A percentile compares a stretch with the other conserved stretches of the same genome.
Evolutionary conservation across 169 alveolate species (phyloP).

Genomic region (Eimeria praecox): DNA sequence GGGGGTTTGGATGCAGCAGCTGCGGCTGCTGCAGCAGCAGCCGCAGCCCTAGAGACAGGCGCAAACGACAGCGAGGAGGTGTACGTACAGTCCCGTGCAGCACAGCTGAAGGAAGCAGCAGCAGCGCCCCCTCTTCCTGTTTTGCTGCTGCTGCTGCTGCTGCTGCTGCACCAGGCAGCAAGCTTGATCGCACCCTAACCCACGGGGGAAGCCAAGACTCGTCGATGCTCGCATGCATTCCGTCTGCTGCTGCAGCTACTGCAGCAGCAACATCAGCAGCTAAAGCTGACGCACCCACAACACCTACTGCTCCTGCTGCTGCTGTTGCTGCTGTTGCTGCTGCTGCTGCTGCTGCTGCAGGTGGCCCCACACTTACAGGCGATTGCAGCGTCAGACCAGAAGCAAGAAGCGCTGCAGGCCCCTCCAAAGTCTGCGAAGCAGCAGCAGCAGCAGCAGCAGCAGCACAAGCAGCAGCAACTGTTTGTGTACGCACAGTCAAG

Average conservation of each 20-base stretch:
- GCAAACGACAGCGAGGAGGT: conserved; percentile 1
- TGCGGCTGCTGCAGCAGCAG: conserved; percentile 28
- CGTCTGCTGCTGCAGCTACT: conserved; percentile 28
- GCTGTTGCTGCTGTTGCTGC: neutral
- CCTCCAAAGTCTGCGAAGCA: conserved; percentile 3
- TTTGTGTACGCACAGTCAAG: neutral
- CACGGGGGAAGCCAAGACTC: neutral
- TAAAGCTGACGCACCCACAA: neutral
- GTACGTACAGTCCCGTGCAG: neutral
- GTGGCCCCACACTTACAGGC: too few relatives aligned
- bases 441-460: conserved; percentile 17
- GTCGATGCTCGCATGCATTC: neutral
- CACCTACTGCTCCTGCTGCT: neutral
- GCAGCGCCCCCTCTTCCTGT: conserved; percentile 15
- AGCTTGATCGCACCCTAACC: conserved; percentile 24
- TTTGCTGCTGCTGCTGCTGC: neutral
- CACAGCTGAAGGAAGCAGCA: conserved; percentile 14
- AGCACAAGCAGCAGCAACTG: neutral
- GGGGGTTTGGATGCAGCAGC: conserved; percentile 49
- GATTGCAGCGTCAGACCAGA: neutral
- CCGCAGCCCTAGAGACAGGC: neutral
- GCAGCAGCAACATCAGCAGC: conserved; percentile 51
- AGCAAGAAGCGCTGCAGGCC: neutral
- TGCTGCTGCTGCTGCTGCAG: neutral
- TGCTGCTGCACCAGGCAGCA: conserved; percentile 18